These are phyloP conservation scores for Malus orientalis DNA, from an alignment of 306 rosid species.

Conservation along the genomic window DNA sequence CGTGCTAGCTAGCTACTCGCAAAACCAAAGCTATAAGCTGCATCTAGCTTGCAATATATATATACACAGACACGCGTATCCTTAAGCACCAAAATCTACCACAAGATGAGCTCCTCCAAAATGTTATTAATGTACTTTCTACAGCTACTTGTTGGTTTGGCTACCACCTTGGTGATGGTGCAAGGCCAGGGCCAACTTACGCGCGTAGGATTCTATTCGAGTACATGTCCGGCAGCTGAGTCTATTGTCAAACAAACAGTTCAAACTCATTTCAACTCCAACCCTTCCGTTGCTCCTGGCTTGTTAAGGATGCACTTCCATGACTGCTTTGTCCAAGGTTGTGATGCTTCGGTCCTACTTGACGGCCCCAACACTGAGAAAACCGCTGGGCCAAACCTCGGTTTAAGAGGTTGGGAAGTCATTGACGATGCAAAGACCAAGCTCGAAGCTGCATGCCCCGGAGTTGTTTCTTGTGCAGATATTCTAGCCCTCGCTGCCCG, in stretches of 20 bases:
- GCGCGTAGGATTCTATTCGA: slow-evolving; percentile 4
- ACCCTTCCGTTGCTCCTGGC: slow-evolving; percentile 16
- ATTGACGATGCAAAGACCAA: slow-evolving; percentile 17
- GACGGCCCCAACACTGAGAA: slow-evolving; percentile 4
- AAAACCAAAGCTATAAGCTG: background rate
- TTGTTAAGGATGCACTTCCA: slow-evolving; percentile 29
- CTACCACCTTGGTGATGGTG: background rate
- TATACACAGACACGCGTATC: too few relatives aligned
- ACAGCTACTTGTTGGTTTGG: background rate
- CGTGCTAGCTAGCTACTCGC: too few relatives aligned
- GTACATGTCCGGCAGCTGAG: slow-evolving; percentile 8
- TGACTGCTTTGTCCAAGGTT: slow-evolving; percentile 25
- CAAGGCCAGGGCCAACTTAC: background rate
- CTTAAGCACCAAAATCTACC: background rate
- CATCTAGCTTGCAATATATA: background rate
- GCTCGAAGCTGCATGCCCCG: slow-evolving; percentile 20
- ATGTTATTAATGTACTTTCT: background rate
- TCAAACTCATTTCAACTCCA: background rate
- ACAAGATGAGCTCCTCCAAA: background rate
- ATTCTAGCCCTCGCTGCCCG: slow-evolving; percentile 21
- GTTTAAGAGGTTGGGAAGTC: slow-evolving; percentile 12
- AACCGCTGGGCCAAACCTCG: background rate
- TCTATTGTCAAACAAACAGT: slow-evolving; percentile 1
- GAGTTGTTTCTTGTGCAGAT: slow-evolving; percentile 19
- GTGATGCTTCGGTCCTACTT: slow-evolving; percentile 17